A percentile compares a stretch with the other conserved stretches of the same genome.
phyloP scores from a whole-genome alignment of 2,329 filamentous ascomycete genomes.

The Helminthosporium solani region DNA sequence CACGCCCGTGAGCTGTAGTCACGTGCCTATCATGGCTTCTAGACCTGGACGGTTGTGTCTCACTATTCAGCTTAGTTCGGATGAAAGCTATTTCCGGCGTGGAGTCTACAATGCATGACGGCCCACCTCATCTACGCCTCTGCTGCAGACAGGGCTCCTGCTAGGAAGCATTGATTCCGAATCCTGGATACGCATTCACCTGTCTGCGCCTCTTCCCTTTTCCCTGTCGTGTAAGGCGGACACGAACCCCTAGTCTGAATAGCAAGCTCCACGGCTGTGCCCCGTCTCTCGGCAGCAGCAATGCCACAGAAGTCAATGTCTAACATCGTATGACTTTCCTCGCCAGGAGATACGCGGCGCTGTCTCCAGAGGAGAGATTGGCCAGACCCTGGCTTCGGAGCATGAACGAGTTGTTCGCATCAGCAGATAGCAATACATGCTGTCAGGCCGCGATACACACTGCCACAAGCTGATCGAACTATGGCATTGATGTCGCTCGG shows the following conservation, averaged over 20 bases:
- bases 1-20: too few relatives aligned
- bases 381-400: slow-evolving; percentile 5
- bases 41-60: too few relatives aligned
- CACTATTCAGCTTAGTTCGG: too few relatives aligned
- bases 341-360: slow-evolving; percentile 4
- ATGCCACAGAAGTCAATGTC: slow-evolving; percentile 4
- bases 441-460: slow-evolving; percentile 3
- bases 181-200: slow-evolving; percentile 7
- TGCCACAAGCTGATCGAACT: slow-evolving; percentile 6
- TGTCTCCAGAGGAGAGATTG: slow-evolving; percentile 4
- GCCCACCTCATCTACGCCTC: slow-evolving; percentile 3
- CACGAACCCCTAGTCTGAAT: slow-evolving; percentile 8
- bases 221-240: slow-evolving; percentile 2
- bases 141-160: slow-evolving; percentile 6
- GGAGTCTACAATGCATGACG: slow-evolving; percentile 4
- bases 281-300: slow-evolving; percentile 6
- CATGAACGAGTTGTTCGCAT: slow-evolving; percentile 6
- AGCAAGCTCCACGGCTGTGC: slow-evolving; percentile 5
- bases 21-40: too few relatives aligned
- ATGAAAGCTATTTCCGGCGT: slow-evolving; percentile 6
- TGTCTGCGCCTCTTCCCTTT: slow-evolving; percentile 2
- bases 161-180: slow-evolving; percentile 8
- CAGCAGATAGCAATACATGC: slow-evolving; percentile 5
- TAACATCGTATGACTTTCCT: slow-evolving; percentile 7
- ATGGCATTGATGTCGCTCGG: slow-evolving; percentile 3